Evolutionary conservation across 169 alveolate species (phyloP).

Genomic region (Babesia divergens): DNA sequence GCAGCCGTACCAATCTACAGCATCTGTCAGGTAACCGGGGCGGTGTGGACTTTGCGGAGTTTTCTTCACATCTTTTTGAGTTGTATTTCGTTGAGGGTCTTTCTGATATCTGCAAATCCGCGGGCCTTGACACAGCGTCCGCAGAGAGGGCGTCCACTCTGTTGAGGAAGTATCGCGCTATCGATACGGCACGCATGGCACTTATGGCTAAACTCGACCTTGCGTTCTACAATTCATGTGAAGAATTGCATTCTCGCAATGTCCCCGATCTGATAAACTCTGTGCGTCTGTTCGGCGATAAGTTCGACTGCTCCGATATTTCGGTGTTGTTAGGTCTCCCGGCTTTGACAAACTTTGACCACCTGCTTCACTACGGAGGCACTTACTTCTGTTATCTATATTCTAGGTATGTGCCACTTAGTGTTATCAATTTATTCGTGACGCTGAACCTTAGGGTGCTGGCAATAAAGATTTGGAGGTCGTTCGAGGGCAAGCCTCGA

Average conservation of each 20-base stretch:
- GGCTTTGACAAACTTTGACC: conserved; percentile 71
- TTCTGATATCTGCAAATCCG: conserved; percentile 8
- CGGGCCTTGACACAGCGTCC: conserved; percentile 11
- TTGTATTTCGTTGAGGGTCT: conserved; percentile 30
- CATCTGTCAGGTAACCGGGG: conserved; percentile 79
- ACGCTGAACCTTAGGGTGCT: conserved; percentile 24
- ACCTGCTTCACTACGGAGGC: conserved; percentile 73
- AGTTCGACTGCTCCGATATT: neutral
- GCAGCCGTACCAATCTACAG: conserved; percentile 72
- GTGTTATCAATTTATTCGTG: neutral
- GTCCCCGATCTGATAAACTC: neutral
- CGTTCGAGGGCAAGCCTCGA: conserved; percentile 12
- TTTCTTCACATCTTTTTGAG: conserved; percentile 77
- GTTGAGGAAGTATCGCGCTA: conserved; percentile 32
- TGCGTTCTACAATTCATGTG: neutral
- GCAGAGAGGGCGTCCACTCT: neutral
- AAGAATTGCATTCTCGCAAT: neutral
- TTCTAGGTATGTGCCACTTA: conserved; percentile 47
- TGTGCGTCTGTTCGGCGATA: conserved; percentile 11
- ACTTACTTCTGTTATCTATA: conserved; percentile 73
- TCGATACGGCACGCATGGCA: conserved; percentile 43
- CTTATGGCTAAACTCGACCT: conserved; percentile 38
- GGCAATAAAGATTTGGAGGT: conserved; percentile 56
- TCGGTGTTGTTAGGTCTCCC: conserved; percentile 35
- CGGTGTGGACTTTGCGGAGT: conserved; percentile 77